Evolutionary conservation across 2,329 filamentous ascomycete species (phyloP).

Genomic region (Fusarium sp.): DNA sequence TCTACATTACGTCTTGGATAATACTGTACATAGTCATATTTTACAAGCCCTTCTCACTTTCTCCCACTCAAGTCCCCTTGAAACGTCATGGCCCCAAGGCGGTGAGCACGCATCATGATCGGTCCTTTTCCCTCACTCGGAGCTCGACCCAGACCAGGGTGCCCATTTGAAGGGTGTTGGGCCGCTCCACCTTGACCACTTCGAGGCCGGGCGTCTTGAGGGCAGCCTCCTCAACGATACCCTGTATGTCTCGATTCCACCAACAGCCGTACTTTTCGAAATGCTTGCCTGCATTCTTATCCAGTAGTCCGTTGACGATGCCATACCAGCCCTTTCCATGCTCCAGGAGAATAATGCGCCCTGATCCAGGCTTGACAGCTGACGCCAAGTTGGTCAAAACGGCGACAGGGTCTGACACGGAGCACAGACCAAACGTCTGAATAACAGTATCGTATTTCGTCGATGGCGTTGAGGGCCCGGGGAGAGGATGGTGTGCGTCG

Average conservation of each 20-base stretch:
- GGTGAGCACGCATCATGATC: background rate
- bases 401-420: slow-evolving; percentile 66
- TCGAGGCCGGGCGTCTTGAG: slow-evolving; percentile 64
- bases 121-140: slow-evolving; percentile 50
- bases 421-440: slow-evolving; percentile 75
- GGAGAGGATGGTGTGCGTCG: slow-evolving; percentile 61
- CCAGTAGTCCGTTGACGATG: slow-evolving; percentile 67
- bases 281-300: slow-evolving; percentile 66
- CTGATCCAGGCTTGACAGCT: slow-evolving; percentile 64
- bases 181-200: slow-evolving; percentile 65
- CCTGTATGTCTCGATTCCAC: slow-evolving; percentile 75
- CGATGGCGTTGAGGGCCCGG: slow-evolving; percentile 49
- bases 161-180: slow-evolving; percentile 65
- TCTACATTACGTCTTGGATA: slow-evolving; percentile 25
- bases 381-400: slow-evolving; percentile 66
- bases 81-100: slow-evolving; percentile 8
- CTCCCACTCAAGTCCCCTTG: slow-evolving; percentile 1
- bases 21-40: slow-evolving; percentile 44
- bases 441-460: slow-evolving; percentile 71
- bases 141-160: slow-evolving; percentile 71
- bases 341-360: slow-evolving; percentile 71
- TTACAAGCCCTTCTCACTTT: slow-evolving; percentile 37
- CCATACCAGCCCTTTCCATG: slow-evolving; percentile 69
- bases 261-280: slow-evolving; percentile 73
- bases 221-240: slow-evolving; percentile 63